Evolutionary conservation across 495 filamentous ascomycete genomes (phyloP).

Genomic region (Talaromyces borbonicus): DNA sequence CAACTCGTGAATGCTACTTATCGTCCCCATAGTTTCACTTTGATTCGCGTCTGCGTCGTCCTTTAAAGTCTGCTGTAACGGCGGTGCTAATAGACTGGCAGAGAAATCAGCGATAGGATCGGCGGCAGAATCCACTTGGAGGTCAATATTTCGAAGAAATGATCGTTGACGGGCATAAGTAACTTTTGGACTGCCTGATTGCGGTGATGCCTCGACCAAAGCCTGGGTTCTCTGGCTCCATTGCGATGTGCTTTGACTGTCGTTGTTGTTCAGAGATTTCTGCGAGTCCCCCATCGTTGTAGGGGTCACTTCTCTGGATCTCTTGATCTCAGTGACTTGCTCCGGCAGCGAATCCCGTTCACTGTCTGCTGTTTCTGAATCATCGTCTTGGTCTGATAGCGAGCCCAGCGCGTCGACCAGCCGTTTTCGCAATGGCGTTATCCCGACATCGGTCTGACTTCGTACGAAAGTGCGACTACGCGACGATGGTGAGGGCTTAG

Average conservation of each 20-base stretch:
- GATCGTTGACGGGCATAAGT: slow-evolving; percentile 57
- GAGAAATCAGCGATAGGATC: slow-evolving; percentile 1
- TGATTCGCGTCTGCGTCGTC: slow-evolving; percentile 39
- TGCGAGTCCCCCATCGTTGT: slow-evolving; percentile 1
- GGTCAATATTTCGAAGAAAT: slow-evolving; percentile 40
- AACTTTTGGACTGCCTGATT: slow-evolving; percentile 31
- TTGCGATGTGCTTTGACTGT: slow-evolving; percentile 10
- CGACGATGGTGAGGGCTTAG: not conserved
- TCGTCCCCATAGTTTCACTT: slow-evolving; percentile 41
- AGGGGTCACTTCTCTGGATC: not conserved
- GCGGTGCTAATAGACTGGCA: not conserved
- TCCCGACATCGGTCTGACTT: not conserved
- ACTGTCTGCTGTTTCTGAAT: not conserved
- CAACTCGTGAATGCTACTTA: slow-evolving; percentile 84
- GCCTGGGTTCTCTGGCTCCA: not conserved
- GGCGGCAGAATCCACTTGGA: slow-evolving; percentile 8
- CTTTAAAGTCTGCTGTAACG: not conserved
- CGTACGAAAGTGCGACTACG: not conserved
- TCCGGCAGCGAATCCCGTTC: not conserved
- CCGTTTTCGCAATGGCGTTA: slow-evolving; percentile 20
- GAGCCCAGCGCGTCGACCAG: slow-evolving; percentile 27
- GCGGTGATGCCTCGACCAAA: slow-evolving; percentile 11
- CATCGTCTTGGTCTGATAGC: not conserved
- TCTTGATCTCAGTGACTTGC: not conserved
- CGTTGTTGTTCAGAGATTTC: slow-evolving; percentile 5